Conservation (phyloP, 805 yeast species). For the Kluyveromyces starmeri region DNA sequence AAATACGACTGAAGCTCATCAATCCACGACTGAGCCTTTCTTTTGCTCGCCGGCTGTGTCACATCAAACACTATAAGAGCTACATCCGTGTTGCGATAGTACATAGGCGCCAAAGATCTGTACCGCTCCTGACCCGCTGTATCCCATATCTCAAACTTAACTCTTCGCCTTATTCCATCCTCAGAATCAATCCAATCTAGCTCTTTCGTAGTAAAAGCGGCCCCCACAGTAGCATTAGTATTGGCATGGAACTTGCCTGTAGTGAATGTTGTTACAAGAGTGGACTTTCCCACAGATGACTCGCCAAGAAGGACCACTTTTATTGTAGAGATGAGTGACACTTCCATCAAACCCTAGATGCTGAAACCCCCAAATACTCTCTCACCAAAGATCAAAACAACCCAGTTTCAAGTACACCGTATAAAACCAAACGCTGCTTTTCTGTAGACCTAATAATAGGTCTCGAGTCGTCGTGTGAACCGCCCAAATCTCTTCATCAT, state of each 20-base stretch:
- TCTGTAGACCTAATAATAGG: no score
- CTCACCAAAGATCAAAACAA: no score
- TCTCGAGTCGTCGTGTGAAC: no score
- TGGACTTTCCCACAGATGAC: conserved; percentile 62
- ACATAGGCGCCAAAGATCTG: conserved; percentile 73
- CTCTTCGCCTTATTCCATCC: conserved; percentile 32
- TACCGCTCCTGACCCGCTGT: conserved; percentile 83
- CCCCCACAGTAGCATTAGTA: conserved; percentile 80
- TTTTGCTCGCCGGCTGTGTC: conserved; percentile 53
- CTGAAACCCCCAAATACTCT: no score
- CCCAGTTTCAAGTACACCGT: no score
- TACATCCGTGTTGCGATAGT: conserved; percentile 71
- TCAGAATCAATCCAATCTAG: conserved; percentile 40
- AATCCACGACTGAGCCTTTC: conserved; percentile 68
- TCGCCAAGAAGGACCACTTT: conserved; percentile 57
- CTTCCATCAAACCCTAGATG: not conserved
- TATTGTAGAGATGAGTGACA: conserved; percentile 22
- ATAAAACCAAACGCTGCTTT: not conserved
- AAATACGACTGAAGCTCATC: conserved; percentile 47
- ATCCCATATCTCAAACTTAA: conserved; percentile 78
- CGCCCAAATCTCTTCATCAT: no score
- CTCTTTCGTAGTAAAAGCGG: conserved; percentile 69
- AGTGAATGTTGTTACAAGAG: conserved; percentile 60
- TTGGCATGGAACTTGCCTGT: conserved; percentile 67
- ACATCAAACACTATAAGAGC: conserved; percentile 75